phyloP scores from a whole-genome alignment of 805 yeast genomes.

The Peterozyma xylosa region DNA sequence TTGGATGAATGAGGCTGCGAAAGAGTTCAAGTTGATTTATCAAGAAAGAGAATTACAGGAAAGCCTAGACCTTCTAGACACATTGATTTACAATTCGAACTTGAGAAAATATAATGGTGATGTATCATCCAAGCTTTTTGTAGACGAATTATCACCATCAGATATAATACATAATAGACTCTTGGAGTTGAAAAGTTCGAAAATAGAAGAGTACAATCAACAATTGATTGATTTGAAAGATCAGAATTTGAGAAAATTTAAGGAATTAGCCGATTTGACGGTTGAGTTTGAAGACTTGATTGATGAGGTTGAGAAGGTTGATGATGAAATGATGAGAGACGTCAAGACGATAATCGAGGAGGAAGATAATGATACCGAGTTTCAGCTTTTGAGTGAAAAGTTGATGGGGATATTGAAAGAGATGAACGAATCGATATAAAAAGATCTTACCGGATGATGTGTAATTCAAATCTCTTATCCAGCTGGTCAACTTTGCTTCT shows the following conservation, averaged over 20 bases:
- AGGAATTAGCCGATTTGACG: slow-evolving; percentile 8
- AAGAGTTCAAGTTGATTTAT: slow-evolving; percentile 41
- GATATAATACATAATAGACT: slow-evolving; percentile 15
- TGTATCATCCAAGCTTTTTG: slow-evolving; percentile 9
- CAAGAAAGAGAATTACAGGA: slow-evolving; percentile 33
- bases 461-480: too few species aligned
- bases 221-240: slow-evolving; percentile 11
- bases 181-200: slow-evolving; percentile 10
- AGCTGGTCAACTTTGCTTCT: too few species aligned
- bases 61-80: slow-evolving; percentile 40
- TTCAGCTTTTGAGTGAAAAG: not conserved
- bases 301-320: slow-evolving; percentile 4
- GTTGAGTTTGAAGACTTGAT: slow-evolving; percentile 8
- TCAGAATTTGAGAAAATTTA: slow-evolving; percentile 10
- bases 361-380: too few species aligned
- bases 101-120: slow-evolving; percentile 7
- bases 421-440: not conserved
- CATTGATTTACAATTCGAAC: slow-evolving; percentile 32
- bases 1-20: slow-evolving; percentile 32
- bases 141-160: slow-evolving; percentile 14
- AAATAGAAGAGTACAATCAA: slow-evolving; percentile 10
- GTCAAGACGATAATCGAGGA: too few species aligned
- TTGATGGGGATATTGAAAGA: not conserved
- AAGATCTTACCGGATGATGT: too few species aligned
- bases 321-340: not conserved